Conservation (phyloP, 2,329 filamentous ascomycete genomes). For the Paecilomyces variotii region DNA sequence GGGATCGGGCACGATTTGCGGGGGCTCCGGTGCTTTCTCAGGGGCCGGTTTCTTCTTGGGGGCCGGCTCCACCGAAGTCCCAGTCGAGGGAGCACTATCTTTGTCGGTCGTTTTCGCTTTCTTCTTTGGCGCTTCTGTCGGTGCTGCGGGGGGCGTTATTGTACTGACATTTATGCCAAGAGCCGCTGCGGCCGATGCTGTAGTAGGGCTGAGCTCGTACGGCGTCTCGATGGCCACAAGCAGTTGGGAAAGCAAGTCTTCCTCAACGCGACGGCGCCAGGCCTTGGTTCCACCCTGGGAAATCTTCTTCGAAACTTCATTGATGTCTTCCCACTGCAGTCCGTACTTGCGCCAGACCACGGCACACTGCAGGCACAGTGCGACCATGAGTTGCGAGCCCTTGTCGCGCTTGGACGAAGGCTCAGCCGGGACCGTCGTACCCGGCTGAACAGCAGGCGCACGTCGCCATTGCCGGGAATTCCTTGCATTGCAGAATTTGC, state of each 20-base stretch:
- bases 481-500: constrained; percentile 83
- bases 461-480: constrained; percentile 84
- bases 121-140: constrained; percentile 52
- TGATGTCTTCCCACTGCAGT: constrained; percentile 89
- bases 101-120: constrained; percentile 45
- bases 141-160: constrained; percentile 16
- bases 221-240: constrained; percentile 38
- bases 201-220: constrained; percentile 34
- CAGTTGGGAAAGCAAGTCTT: constrained; percentile 58
- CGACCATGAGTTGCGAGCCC: constrained; percentile 63
- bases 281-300: constrained; percentile 69
- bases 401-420: constrained; percentile 64
- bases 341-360: constrained; percentile 93
- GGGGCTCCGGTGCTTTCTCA: constrained; percentile 49
- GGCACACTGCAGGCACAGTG: constrained; percentile 82
- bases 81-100: constrained; percentile 33
- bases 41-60: constrained; percentile 56
- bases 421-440: constrained; percentile 60
- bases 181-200: constrained; percentile 36
- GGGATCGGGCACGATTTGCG: constrained; percentile 63
- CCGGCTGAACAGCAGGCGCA: constrained; percentile 69
- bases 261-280: constrained; percentile 83
- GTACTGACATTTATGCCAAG: constrained; percentile 34
- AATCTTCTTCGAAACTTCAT: constrained; percentile 84
- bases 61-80: constrained; percentile 35